These are phyloP conservation scores for Chlorociboria aeruginascens DNA, from an alignment of 495 filamentous ascomycete genomes.

Conservation along the genomic window DNA sequence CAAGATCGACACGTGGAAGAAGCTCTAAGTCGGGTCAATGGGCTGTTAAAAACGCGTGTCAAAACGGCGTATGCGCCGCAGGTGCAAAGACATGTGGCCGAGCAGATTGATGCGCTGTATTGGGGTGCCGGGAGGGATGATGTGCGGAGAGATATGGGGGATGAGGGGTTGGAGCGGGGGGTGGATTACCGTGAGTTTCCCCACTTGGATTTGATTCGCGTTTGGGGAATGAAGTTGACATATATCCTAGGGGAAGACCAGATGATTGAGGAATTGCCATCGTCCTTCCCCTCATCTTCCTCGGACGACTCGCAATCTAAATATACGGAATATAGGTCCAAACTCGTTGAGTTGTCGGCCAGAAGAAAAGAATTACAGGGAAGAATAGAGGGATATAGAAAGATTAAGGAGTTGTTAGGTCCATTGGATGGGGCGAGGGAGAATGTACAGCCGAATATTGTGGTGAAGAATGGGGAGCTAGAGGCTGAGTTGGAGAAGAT, in stretches of 20 bases:
- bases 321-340: constrained; percentile 42
- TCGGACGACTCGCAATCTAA: constrained; percentile 7
- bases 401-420: constrained; percentile 43
- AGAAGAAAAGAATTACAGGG: constrained; percentile 39
- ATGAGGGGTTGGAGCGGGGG: constrained; percentile 33
- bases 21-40: constrained; percentile 45
- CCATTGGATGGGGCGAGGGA: constrained; percentile 43
- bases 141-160: constrained; percentile 22
- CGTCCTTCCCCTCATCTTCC: too few species aligned
- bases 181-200: constrained; percentile 24
- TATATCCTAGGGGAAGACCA: constrained; percentile 24
- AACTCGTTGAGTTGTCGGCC: constrained; percentile 38
- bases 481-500: constrained; percentile 64
- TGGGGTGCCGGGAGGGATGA: constrained; percentile 34
- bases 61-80: constrained; percentile 63
- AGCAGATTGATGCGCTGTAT: constrained; percentile 70
- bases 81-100: constrained; percentile 65
- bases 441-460: constrained; percentile 65
- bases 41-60: constrained; percentile 53
- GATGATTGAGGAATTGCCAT: constrained; percentile 31
- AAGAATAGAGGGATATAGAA: constrained; percentile 43
- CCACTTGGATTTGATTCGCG: background rate
- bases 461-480: constrained; percentile 62
- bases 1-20: constrained; percentile 38
- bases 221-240: background rate